Conservation (phyloP, 2,329 filamentous ascomycete genomes). For the Domatiomyces catenatus region DNA sequence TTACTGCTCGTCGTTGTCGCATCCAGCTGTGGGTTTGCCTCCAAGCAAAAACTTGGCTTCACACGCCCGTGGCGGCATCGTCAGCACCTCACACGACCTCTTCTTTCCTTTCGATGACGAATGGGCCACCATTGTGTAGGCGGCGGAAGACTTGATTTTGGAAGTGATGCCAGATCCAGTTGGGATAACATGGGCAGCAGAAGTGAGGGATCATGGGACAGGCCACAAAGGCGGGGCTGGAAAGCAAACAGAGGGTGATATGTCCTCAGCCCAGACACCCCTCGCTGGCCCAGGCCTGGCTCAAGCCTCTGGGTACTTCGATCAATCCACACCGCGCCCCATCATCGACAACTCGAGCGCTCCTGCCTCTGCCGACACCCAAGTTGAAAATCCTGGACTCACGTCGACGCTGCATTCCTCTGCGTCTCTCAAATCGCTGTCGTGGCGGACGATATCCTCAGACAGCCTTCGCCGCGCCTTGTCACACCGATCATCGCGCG, state of each 20-base stretch:
- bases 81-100: neutral
- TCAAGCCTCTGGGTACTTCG: neutral
- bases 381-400: neutral
- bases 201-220: neutral
- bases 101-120: neutral
- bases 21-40: neutral
- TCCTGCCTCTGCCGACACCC: neutral
- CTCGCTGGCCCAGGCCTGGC: neutral
- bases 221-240: neutral
- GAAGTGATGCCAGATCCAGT: constrained; percentile 1
- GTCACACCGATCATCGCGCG: constrained; percentile 6
- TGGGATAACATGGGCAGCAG: constrained; percentile 1
- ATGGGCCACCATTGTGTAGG: neutral
- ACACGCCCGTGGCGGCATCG: neutral
- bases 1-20: neutral
- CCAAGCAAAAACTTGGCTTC: neutral
- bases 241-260: neutral
- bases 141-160: neutral
- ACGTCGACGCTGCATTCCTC: neutral
- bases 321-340: constrained; percentile 1
- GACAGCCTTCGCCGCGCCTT: constrained; percentile 4
- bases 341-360: constrained; percentile 6
- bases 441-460: neutral
- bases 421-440: neutral
- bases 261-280: neutral